Conservation (phyloP, 441 rosid species). For the Raphanus hybrid region DNA sequence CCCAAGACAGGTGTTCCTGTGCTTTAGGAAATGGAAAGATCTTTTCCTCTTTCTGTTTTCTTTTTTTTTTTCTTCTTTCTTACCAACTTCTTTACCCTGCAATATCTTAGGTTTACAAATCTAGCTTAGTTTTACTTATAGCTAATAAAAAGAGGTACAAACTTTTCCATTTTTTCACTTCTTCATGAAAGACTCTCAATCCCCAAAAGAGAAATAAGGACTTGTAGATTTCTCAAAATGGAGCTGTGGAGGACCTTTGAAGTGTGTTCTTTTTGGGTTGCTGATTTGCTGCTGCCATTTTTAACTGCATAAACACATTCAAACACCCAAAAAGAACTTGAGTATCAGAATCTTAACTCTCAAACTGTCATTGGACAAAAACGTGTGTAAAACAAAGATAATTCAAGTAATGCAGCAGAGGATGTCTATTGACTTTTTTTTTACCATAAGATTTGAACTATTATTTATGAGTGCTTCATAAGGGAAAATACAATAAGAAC, state of each 20-base stretch:
- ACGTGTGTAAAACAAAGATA: slow-evolving; percentile 28
- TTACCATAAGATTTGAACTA: slow-evolving; percentile 2
- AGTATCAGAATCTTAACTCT: slow-evolving; percentile 25
- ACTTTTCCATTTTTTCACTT: slow-evolving; percentile 39
- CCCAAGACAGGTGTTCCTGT: slow-evolving; percentile 36
- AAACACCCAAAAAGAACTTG: slow-evolving; percentile 10
- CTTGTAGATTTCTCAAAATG: slow-evolving; percentile 61
- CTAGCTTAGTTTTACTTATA: slow-evolving; percentile 34
- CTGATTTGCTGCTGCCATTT: slow-evolving; percentile 53
- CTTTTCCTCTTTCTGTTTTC: slow-evolving; percentile 28
- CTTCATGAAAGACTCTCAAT: slow-evolving; percentile 18
- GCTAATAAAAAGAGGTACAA: slow-evolving; percentile 34
- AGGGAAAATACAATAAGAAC: not conserved
- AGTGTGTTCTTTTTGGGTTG: slow-evolving; percentile 54
- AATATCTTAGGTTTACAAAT: slow-evolving; percentile 35
- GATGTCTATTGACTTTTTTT: slow-evolving; percentile 20
- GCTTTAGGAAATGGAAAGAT: slow-evolving; percentile 37
- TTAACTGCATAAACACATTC: slow-evolving; percentile 51
- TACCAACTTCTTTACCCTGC: slow-evolving; percentile 19
- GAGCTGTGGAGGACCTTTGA: slow-evolving; percentile 68
- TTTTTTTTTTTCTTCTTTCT: not conserved
- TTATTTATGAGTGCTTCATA: not conserved
- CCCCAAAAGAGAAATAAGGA: slow-evolving; percentile 38
- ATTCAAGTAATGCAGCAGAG: slow-evolving; percentile 20
- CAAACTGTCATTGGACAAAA: slow-evolving; percentile 13